Conservation (phyloP, 345 rosid genomes). For the Eucalyptus marginata region DNA sequence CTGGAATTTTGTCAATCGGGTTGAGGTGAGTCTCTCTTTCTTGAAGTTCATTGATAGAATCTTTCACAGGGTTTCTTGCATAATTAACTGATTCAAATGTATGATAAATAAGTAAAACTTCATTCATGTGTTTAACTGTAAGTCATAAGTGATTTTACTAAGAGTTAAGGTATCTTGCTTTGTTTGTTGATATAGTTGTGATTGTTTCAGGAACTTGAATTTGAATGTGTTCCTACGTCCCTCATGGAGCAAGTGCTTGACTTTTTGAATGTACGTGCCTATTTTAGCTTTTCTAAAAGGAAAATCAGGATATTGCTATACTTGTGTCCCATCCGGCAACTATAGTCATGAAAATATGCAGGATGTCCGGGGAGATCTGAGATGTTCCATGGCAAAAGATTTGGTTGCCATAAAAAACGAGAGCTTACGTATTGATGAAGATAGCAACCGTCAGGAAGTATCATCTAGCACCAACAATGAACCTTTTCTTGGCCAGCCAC, state of each 20-base stretch:
- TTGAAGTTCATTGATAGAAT: not conserved
- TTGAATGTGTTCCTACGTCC: constrained; percentile 92
- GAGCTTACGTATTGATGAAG: constrained; percentile 47
- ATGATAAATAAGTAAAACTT: not conserved
- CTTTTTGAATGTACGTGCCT: constrained; percentile 61
- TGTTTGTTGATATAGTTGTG: not conserved
- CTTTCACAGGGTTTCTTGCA: not conserved
- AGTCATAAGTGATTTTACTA: not conserved
- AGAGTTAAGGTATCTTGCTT: not conserved
- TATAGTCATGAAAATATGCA: constrained; percentile 28
- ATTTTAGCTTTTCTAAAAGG: not conserved
- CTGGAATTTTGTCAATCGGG: constrained; percentile 85
- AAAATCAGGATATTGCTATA: not conserved
- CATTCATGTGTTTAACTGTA: not conserved
- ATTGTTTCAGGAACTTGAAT: constrained; percentile 54
- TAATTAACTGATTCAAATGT: not conserved
- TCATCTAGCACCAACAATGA: constrained; percentile 8
- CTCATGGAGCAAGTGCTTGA: constrained; percentile 84
- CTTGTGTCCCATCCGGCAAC: not conserved
- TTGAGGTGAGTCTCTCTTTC: constrained; percentile 40
- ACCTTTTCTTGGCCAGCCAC: constrained; percentile 8
- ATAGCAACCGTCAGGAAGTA: constrained; percentile 1
- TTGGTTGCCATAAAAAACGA: constrained; percentile 62
- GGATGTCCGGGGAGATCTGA: constrained; percentile 88
- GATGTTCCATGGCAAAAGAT: constrained; percentile 92